A percentile compares a stretch with the other conserved stretches of the same genome.
Evolutionary conservation across 208 protist genomes (phyloP).

Genomic region (Crithidia fasciculata): DNA sequence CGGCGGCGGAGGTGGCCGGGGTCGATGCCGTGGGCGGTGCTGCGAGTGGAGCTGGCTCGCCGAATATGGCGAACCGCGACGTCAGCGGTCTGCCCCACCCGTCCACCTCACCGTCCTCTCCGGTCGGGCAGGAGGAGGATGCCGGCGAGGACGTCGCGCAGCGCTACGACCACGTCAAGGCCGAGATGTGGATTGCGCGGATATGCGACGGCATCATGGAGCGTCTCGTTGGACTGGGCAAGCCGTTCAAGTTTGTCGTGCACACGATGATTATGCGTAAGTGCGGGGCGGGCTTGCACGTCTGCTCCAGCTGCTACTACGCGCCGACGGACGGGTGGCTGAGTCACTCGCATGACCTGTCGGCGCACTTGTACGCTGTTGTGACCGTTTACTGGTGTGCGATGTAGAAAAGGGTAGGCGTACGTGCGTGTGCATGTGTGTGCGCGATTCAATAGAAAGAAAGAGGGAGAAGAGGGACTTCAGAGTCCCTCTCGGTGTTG

Average conservation of each 20-base stretch:
- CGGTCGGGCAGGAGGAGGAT: slow-evolving; percentile 1
- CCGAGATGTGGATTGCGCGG: slow-evolving; percentile 72
- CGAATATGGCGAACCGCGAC: background rate
- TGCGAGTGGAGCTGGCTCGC: background rate
- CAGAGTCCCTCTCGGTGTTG: no score
- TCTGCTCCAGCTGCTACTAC: slow-evolving; percentile 87
- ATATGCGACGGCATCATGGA: slow-evolving; percentile 89
- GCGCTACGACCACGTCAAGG: slow-evolving; percentile 83
- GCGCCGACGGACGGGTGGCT: slow-evolving; percentile 81
- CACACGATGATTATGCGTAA: slow-evolving; percentile 87
- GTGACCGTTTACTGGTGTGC: slow-evolving; percentile 89
- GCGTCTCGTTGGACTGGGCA: slow-evolving; percentile 69
- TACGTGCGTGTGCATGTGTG: background rate
- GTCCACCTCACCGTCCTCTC: background rate
- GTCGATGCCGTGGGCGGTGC: slow-evolving; percentile 9
- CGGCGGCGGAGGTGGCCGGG: slow-evolving; percentile 12
- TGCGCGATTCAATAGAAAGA: background rate
- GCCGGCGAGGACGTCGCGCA: slow-evolving; percentile 60
- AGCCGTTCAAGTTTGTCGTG: slow-evolving; percentile 89
- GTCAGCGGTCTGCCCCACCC: background rate
- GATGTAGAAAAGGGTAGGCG: slow-evolving; percentile 39
- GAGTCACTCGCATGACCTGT: slow-evolving; percentile 88
- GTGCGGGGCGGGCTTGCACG: slow-evolving; percentile 81
- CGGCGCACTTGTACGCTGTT: slow-evolving; percentile 78
- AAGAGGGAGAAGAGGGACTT: background rate